A percentile compares a stretch with the other conserved stretches of the same genome.
Evolutionary conservation across 306 rosid genomes (phyloP).

Genomic region (Geum urbanum): DNA sequence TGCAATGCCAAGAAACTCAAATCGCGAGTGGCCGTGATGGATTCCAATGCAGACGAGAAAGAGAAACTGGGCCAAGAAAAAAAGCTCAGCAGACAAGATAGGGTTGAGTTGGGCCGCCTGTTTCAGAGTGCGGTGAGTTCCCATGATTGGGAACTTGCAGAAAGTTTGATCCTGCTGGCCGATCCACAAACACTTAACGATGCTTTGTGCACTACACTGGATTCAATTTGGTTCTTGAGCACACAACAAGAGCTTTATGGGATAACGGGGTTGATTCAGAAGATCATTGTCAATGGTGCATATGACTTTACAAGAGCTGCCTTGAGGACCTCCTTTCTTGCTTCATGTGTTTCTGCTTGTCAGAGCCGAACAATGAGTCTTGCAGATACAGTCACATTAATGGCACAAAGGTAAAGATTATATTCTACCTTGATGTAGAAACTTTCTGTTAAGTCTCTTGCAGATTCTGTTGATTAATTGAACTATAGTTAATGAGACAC

Average conservation of each 20-base stretch:
- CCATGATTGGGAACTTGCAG: constrained; percentile 77
- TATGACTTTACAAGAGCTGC: constrained; percentile 83
- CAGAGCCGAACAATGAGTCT: constrained; percentile 81
- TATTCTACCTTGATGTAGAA: background rate
- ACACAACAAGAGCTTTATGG: constrained; percentile 62
- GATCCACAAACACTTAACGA: constrained; percentile 81
- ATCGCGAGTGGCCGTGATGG: constrained; percentile 31
- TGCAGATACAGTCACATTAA: constrained; percentile 70
- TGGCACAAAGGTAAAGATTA: constrained; percentile 67
- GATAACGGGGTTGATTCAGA: constrained; percentile 52
- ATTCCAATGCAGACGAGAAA: constrained; percentile 36
- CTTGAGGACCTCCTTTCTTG: constrained; percentile 78
- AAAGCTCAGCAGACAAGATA: constrained; percentile 67
- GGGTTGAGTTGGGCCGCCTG: constrained; percentile 70
- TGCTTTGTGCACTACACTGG: constrained; percentile 74
- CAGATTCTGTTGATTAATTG: background rate
- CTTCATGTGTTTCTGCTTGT: constrained; percentile 92
- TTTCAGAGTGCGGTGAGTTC: constrained; percentile 76
- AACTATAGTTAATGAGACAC: background rate
- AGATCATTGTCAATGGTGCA: constrained; percentile 67
- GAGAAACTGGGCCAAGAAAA: constrained; percentile 49
- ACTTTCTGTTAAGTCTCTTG: background rate
- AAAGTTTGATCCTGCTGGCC: constrained; percentile 61
- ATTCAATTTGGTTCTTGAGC: constrained; percentile 82
- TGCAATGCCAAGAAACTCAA: constrained; percentile 51